These are phyloP conservation scores for Pythium vanterpoolii DNA, from an alignment of 352 stramenopile genomes.

Conservation along the genomic window DNA sequence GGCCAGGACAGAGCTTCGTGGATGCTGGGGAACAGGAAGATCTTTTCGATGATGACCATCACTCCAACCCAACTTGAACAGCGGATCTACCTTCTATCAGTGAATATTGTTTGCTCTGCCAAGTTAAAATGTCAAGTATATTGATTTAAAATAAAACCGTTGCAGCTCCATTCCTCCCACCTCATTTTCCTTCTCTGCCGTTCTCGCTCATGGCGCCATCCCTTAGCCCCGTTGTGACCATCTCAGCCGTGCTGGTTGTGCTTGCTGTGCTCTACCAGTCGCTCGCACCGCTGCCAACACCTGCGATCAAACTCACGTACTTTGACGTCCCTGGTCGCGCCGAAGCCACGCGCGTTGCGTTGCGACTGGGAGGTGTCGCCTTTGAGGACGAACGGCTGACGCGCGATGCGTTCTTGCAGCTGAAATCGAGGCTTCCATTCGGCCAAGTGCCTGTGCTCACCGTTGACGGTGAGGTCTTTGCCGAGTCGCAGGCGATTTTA, in stretches of 20 bases:
- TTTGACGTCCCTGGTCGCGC: slow-evolving; percentile 10
- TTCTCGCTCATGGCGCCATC: not conserved
- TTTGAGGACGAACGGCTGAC: slow-evolving; percentile 35
- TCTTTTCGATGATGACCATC: not conserved
- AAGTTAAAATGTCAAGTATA: too few relatives aligned
- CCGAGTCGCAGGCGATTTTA: slow-evolving; percentile 30
- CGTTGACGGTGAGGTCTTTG: slow-evolving; percentile 24
- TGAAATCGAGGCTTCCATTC: slow-evolving; percentile 27
- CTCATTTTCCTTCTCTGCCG: not conserved
- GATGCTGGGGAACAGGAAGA: too few relatives aligned
- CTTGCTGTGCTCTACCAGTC: slow-evolving; percentile 5
- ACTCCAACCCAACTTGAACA: too few relatives aligned
- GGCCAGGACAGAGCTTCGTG: too few relatives aligned
- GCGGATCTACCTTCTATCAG: too few relatives aligned
- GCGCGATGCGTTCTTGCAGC: slow-evolving; percentile 13
- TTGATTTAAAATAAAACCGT: too few relatives aligned
- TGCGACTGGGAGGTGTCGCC: slow-evolving; percentile 26
- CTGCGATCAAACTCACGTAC: slow-evolving; percentile 4
- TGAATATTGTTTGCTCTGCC: too few relatives aligned
- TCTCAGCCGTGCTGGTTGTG: not conserved
- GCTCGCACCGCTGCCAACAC: not conserved
- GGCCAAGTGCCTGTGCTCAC: slow-evolving; percentile 31
- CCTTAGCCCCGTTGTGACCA: not conserved
- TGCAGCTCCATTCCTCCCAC: not conserved
- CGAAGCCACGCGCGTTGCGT: slow-evolving; percentile 17